Evolutionary conservation across 225 moss, liverwort and hornwort genomes (phyloP).

Genomic region (Polytrichum formosum): DNA sequence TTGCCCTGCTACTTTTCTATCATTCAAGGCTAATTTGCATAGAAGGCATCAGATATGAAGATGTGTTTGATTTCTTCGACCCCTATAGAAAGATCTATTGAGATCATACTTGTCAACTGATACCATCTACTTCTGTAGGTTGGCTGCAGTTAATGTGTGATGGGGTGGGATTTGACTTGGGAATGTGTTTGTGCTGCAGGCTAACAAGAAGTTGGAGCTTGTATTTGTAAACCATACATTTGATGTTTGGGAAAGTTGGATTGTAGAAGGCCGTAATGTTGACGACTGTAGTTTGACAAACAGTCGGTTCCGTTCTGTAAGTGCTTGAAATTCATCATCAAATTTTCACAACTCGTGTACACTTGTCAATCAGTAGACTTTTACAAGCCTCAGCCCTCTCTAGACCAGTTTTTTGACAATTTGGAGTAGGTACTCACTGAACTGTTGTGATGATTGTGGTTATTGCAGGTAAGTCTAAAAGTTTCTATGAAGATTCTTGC

Average conservation of each 20-base stretch:
- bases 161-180: neutral
- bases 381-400: too few species aligned
- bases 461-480: constrained; percentile 69
- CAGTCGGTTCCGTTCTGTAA: constrained; percentile 92
- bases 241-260: constrained; percentile 99
- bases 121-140: neutral
- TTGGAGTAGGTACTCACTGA: too few species aligned
- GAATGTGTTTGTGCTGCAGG: constrained; percentile 31
- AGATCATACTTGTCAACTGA: too few species aligned
- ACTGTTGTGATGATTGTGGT: neutral
- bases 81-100: too few species aligned
- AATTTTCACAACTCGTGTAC: too few species aligned
- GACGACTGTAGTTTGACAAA: constrained; percentile 86
- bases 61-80: too few species aligned
- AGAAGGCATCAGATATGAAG: too few species aligned
- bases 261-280: constrained; percentile 84
- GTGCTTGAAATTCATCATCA: neutral
- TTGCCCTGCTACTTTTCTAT: too few species aligned
- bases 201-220: constrained; percentile 94
- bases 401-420: too few species aligned
- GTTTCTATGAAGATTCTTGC: constrained; percentile 91
- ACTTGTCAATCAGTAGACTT: too few species aligned
- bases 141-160: neutral
- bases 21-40: too few species aligned
- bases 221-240: constrained; percentile 97